These are phyloP conservation scores for Lepiota venenata DNA, from an alignment of 768 basidiomycete species.

Conservation along the genomic window DNA sequence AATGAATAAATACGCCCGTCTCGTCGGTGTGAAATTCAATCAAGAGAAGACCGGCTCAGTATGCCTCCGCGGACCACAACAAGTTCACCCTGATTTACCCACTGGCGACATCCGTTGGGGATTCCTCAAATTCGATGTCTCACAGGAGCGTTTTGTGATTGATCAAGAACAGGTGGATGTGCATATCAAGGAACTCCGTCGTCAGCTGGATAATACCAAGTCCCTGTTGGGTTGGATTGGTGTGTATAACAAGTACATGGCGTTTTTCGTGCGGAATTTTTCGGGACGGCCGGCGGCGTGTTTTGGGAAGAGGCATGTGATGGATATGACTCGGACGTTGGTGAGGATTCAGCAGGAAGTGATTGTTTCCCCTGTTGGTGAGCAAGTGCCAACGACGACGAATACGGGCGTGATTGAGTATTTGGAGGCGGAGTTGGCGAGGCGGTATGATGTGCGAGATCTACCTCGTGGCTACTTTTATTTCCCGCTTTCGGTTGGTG, in stretches of 20 bases:
- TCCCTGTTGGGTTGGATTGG: constrained; percentile 37
- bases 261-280: constrained; percentile 33
- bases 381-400: not conserved
- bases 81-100: constrained; percentile 20
- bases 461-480: constrained; percentile 40
- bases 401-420: constrained; percentile 16
- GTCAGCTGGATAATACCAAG: constrained; percentile 31
- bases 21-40: constrained; percentile 41
- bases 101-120: constrained; percentile 36
- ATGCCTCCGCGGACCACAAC: constrained; percentile 22
- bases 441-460: constrained; percentile 28
- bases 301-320: constrained; percentile 27
- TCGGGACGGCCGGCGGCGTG: constrained; percentile 30
- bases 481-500: constrained; percentile 33
- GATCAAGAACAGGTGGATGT: constrained; percentile 31
- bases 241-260: constrained; percentile 37
- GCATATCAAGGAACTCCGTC: constrained; percentile 35
- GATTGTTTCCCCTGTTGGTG: not conserved
- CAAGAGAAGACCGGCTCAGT: constrained; percentile 38
- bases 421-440: constrained; percentile 21
- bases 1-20: constrained; percentile 36
- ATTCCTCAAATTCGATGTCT: constrained; percentile 33
- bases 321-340: constrained; percentile 29
- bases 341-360: constrained; percentile 30
- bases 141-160: constrained; percentile 28